Evolutionary conservation across 805 yeast species (phyloP), one percentile per base, ranked within the genome.

Genomic region (Kazachstania viticola): DNA sequence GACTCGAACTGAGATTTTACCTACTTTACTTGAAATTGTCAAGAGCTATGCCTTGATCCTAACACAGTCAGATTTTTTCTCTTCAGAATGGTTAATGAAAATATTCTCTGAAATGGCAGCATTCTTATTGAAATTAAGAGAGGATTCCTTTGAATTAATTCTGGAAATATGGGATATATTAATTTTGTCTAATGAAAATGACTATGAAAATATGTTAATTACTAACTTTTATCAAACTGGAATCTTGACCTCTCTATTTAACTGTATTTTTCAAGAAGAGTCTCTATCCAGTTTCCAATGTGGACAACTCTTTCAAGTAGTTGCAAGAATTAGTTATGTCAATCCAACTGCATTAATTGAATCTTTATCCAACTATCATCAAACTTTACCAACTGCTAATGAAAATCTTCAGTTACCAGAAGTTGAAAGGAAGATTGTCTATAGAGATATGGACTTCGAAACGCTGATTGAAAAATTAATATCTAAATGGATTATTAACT

Each of bases 1-100:
- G 39, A 69, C 72, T 32, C 73, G 81, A 35, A 83, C 95, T 0
- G 94, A 81, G 51, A 71, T 80, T 9, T 55, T 81, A 26, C 79
- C 84, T 2, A 56, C 75, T 2, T 61, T 80, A 9, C 49, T 80
- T 26, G 69, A 75, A 15, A 71, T 80, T 5, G 50, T 73, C 9
- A 65, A 83, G 54, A 71, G 82, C 36, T 81, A 80, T 51, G 48
- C 75, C 0, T 53, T 81, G 14, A 37, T 65, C 5, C 62, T 73
- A 31, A 53, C 49, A 12, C 57, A 56, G 3, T 60, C 67, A 62
- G 39, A 48, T 17, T 36, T 55, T 45, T 30, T 49, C 35, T 61
- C 64, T 19, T 33, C 34, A 17, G 38, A 39, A 14, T 21, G 46
- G 9, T 45, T 54, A 16, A 21, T 31, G 4, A 37, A 37, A 16